Percentiles rank a stretch among this genome's conserved stretches.
phyloP scores from a whole-genome alignment of 108 stramenopile genomes.

The Parmales sp. region DNA sequence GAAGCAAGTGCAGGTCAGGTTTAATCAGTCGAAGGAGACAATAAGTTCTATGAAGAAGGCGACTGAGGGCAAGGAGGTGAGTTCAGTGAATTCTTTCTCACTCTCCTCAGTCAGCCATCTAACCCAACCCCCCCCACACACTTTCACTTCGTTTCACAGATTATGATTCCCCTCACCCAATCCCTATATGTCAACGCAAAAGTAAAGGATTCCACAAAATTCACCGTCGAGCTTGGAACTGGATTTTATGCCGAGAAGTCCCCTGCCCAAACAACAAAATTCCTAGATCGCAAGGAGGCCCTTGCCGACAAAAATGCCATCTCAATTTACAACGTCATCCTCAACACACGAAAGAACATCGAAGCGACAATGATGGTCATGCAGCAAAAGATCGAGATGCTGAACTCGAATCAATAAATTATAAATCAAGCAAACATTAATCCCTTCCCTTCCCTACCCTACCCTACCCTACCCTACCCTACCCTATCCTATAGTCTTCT shows the following conservation, averaged over 20 bases:
- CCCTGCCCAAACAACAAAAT: conserved; percentile 44
- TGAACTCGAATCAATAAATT: too few relatives aligned
- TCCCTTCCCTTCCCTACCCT: too few relatives aligned
- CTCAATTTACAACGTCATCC: conserved; percentile 54
- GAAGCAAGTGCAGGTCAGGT: conserved; percentile 55
- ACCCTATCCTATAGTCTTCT: too few relatives aligned
- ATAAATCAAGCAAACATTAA: too few relatives aligned
- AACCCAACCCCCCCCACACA: conserved; percentile 33
- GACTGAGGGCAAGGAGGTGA: conserved; percentile 44
- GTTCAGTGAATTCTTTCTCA: background rate
- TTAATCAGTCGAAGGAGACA: too few relatives aligned
- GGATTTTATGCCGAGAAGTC: conserved; percentile 72
- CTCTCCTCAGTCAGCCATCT: conserved; percentile 8
- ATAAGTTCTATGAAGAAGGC: too few relatives aligned
- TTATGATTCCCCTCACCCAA: conserved; percentile 75
- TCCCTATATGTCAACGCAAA: conserved; percentile 68
- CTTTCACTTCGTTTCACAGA: conserved; percentile 39
- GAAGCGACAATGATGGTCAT: conserved; percentile 51
- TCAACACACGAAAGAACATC: conserved; percentile 50
- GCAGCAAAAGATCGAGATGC: conserved; percentile 80
- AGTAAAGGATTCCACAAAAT: conserved; percentile 52
- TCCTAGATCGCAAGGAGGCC: conserved; percentile 58
- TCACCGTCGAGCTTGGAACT: conserved; percentile 72
- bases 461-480: too few relatives aligned
- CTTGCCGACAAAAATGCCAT: conserved; percentile 66